A percentile compares a stretch with the other conserved stretches of the same genome.
phyloP scores from a whole-genome alignment of 441 rosid genomes.

The Adansonia rubrostipa region DNA sequence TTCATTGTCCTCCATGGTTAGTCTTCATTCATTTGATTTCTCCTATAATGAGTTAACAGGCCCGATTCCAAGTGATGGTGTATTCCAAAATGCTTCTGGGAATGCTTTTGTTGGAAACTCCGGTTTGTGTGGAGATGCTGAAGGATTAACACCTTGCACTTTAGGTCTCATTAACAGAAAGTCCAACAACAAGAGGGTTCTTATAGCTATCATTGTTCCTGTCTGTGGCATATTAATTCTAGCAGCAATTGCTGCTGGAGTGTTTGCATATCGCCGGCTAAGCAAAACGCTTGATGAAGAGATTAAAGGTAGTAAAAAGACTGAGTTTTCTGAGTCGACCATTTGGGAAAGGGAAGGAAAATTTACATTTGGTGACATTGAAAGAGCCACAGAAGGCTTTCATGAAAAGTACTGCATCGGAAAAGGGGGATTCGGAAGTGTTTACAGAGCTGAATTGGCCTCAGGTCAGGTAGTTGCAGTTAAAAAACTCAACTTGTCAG shows the following conservation, averaged over 20 bases:
- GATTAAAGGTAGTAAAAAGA: slow-evolving; percentile 20
- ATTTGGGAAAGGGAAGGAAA: slow-evolving; percentile 66
- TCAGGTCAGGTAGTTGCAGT: slow-evolving; percentile 62
- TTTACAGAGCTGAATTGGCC: slow-evolving; percentile 55
- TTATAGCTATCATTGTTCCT: slow-evolving; percentile 51
- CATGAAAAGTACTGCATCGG: slow-evolving; percentile 61
- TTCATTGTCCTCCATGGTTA: slow-evolving; percentile 47
- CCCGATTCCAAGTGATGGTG: slow-evolving; percentile 43
- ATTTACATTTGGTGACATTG: slow-evolving; percentile 61
- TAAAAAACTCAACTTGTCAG: slow-evolving; percentile 50
- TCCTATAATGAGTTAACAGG: slow-evolving; percentile 63
- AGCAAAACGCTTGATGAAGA: slow-evolving; percentile 40
- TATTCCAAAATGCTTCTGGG: slow-evolving; percentile 49
- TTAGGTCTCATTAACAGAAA: slow-evolving; percentile 17
- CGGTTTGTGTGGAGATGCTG: slow-evolving; percentile 61
- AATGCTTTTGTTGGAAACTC: slow-evolving; percentile 49
- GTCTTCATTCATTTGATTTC: slow-evolving; percentile 56
- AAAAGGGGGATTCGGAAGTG: slow-evolving; percentile 70
- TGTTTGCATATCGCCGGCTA: slow-evolving; percentile 25
- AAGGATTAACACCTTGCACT: slow-evolving; percentile 51
- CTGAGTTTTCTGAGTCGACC: slow-evolving; percentile 38
- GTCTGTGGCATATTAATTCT: slow-evolving; percentile 37
- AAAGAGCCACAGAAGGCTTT: slow-evolving; percentile 59
- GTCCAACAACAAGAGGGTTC: slow-evolving; percentile 40
- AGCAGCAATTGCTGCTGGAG: slow-evolving; percentile 23